phyloP scores from a whole-genome alignment of 805 yeast genomes.

The Yamadazyma laniorum region DNA sequence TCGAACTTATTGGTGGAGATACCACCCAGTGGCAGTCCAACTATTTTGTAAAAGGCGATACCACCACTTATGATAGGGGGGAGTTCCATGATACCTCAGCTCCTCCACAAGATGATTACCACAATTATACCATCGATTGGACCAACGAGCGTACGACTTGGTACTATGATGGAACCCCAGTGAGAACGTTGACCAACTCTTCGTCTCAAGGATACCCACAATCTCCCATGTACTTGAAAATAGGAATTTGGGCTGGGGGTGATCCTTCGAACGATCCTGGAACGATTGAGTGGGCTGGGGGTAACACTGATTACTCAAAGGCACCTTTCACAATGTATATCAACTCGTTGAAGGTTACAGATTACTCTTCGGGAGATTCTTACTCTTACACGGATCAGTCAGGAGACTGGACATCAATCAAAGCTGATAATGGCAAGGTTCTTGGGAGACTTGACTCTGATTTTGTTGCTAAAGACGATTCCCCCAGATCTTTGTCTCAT shows the following conservation, averaged over 20 bases:
- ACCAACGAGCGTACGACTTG: slow-evolving; percentile 59
- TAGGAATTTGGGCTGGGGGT: slow-evolving; percentile 82
- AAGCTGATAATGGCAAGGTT: slow-evolving; percentile 56
- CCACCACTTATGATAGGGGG: slow-evolving; percentile 77
- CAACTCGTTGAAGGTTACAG: slow-evolving; percentile 53
- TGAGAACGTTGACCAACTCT: slow-evolving; percentile 58
- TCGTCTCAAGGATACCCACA: slow-evolving; percentile 77
- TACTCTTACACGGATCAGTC: slow-evolving; percentile 53
- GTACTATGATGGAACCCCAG: slow-evolving; percentile 64
- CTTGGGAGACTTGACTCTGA: slow-evolving; percentile 52
- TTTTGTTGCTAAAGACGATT: slow-evolving; percentile 26
- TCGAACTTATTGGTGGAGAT: slow-evolving; percentile 85
- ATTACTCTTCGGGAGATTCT: slow-evolving; percentile 61
- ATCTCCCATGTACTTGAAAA: slow-evolving; percentile 69
- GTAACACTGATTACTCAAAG: slow-evolving; percentile 56
- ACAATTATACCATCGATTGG: slow-evolving; percentile 85
- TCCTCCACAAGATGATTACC: slow-evolving; percentile 57
- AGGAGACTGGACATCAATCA: slow-evolving; percentile 59
- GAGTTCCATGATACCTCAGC: slow-evolving; percentile 53
- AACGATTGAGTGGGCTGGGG: slow-evolving; percentile 81
- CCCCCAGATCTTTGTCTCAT: slow-evolving; percentile 6
- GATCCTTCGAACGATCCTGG: slow-evolving; percentile 61
- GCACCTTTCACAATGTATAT: slow-evolving; percentile 71
- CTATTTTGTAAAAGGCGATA: slow-evolving; percentile 76
- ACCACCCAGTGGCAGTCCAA: slow-evolving; percentile 70